These are phyloP conservation scores for Aspergillus novofumigatus DNA, from an alignment of 2,329 filamentous ascomycete species.

Conservation along the genomic window DNA sequence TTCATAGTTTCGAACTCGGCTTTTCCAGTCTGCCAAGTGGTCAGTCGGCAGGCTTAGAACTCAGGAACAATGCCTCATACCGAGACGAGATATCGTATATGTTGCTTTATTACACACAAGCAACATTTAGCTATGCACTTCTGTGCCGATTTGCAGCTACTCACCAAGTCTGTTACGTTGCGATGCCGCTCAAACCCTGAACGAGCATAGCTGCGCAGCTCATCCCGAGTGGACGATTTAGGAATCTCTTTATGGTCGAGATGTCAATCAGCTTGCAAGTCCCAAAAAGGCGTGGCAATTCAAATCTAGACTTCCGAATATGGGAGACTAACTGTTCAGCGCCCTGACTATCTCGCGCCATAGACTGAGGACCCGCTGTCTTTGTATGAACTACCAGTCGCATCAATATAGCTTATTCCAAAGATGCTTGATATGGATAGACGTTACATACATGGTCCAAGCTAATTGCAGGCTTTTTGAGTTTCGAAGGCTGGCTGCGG, in stretches of 20 bases:
- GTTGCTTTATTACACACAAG: slow-evolving; percentile 21
- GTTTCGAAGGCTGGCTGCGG: slow-evolving; percentile 27
- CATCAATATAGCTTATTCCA: slow-evolving; percentile 5
- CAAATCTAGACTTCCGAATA: background rate
- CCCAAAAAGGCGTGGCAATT: background rate
- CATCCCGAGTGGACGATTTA: slow-evolving; percentile 36
- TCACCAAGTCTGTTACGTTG: slow-evolving; percentile 39
- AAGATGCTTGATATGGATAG: background rate
- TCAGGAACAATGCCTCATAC: slow-evolving; percentile 17
- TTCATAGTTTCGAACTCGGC: slow-evolving; percentile 45
- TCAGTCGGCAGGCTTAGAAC: slow-evolving; percentile 2
- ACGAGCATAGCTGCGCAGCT: slow-evolving; percentile 41
- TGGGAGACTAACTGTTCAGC: slow-evolving; percentile 31
- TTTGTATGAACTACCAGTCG: slow-evolving; percentile 37
- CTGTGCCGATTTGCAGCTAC: slow-evolving; percentile 7
- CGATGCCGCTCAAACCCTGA: slow-evolving; percentile 43
- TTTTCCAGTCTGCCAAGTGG: slow-evolving; percentile 38
- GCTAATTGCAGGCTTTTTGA: slow-evolving; percentile 34
- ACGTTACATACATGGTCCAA: slow-evolving; percentile 35
- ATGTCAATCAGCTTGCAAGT: background rate
- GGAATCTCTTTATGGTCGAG: slow-evolving; percentile 31
- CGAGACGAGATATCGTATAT: slow-evolving; percentile 45
- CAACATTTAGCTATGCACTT: background rate
- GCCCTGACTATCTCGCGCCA: slow-evolving; percentile 42
- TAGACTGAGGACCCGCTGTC: slow-evolving; percentile 39